phyloP scores from a whole-genome alignment of 116 monocot genomes.

The Trichopus zeylanicus region DNA sequence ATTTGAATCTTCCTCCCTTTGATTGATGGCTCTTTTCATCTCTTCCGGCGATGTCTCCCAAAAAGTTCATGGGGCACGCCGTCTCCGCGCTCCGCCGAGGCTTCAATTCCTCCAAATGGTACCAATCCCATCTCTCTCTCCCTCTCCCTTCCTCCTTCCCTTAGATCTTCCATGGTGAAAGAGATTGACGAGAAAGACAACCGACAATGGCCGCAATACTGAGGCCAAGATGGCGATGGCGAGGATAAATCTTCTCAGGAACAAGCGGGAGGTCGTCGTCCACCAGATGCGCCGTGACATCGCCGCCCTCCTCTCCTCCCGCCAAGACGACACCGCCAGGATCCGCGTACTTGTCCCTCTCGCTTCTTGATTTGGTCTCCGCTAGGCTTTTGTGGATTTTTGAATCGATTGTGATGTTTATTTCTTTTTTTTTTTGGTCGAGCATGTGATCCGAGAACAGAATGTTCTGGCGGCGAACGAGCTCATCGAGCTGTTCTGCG shows the following conservation, averaged over 20 bases:
- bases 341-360: constrained; percentile 33
- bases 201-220: constrained; percentile 52
- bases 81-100: constrained; percentile 20
- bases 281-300: constrained; percentile 76
- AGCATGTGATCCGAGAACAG: constrained; percentile 91
- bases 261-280: constrained; percentile 52
- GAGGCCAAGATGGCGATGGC: constrained; percentile 51
- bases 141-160: not conserved
- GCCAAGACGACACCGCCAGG: constrained; percentile 62
- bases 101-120: constrained; percentile 60
- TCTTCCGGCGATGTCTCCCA: too few species aligned
- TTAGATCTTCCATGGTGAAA: not conserved
- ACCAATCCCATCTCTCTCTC: not conserved
- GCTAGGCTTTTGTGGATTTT: not conserved
- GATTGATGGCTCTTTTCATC: too few species aligned
- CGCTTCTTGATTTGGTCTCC: not conserved
- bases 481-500: constrained; percentile 89
- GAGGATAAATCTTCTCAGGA: constrained; percentile 64
- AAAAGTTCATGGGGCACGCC: constrained; percentile 34
- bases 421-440: constrained; percentile 53
- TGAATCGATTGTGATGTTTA: not conserved
- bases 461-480: constrained; percentile 89
- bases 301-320: constrained; percentile 45
- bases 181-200: too few species aligned
- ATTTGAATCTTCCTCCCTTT: too few species aligned